These are phyloP conservation scores for Ustilago lituana DNA, from an alignment of 1,284 basidiomycete genomes.

Conservation along the genomic window DNA sequence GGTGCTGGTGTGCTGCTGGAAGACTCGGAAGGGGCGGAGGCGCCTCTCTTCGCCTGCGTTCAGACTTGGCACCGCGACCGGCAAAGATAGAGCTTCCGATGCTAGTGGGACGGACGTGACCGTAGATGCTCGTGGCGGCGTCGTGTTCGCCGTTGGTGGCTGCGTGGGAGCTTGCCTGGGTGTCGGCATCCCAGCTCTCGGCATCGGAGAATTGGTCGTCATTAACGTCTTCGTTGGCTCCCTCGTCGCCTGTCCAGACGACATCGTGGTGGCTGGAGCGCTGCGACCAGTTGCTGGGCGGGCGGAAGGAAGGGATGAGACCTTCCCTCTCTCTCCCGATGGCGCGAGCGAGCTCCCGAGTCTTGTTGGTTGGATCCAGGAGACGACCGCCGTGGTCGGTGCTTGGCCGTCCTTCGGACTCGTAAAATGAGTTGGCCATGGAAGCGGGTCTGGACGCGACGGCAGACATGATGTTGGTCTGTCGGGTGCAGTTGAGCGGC, in stretches of 20 bases:
- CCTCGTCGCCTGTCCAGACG: constrained; percentile 47
- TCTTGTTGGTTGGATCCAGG: constrained; percentile 21
- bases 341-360: constrained; percentile 39
- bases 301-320: constrained; percentile 34
- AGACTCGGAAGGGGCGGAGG: constrained; percentile 44
- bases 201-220: constrained; percentile 56
- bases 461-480: constrained; percentile 35
- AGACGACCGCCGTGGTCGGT: constrained; percentile 14
- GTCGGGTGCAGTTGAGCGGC: no score
- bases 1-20: constrained; percentile 6
- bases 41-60: constrained; percentile 30
- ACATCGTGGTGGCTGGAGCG: constrained; percentile 45
- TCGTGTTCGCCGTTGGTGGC: constrained; percentile 23
- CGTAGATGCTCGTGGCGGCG: constrained; percentile 32
- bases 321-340: constrained; percentile 33
- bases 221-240: constrained; percentile 5
- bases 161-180: constrained; percentile 19
- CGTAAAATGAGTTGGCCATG: constrained; percentile 41
- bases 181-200: constrained; percentile 52
- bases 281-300: constrained; percentile 44
- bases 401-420: constrained; percentile 38
- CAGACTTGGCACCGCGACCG: constrained; percentile 36
- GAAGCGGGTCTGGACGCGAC: constrained; percentile 27
- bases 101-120: constrained; percentile 45
- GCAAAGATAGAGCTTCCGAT: constrained; percentile 59